These are phyloP conservation scores for Starmerella etchellsii DNA, from an alignment of 805 yeast genomes.

Conservation along the genomic window DNA sequence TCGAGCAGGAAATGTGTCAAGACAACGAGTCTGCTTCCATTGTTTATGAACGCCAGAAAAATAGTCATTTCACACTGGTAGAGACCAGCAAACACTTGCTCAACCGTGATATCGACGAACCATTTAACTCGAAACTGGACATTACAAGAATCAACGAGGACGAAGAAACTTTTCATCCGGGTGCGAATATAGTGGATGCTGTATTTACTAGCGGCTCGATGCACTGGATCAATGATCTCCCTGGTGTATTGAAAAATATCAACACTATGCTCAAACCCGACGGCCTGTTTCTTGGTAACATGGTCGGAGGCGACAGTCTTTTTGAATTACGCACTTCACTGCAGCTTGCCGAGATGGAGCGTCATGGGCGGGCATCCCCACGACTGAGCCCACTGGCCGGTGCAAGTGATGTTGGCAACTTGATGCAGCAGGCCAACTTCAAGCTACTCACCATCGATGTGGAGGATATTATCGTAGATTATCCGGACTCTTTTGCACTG, in stretches of 20 bases:
- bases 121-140: constrained; percentile 35
- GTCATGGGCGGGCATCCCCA: constrained; percentile 69
- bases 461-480: constrained; percentile 68
- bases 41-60: constrained; percentile 38
- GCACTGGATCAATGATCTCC: constrained; percentile 85
- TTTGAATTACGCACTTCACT: constrained; percentile 68
- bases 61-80: constrained; percentile 44
- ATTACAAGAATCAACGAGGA: constrained; percentile 46
- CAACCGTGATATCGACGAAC: constrained; percentile 36
- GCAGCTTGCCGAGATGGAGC: constrained; percentile 71
- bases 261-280: constrained; percentile 56
- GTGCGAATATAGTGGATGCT: constrained; percentile 45
- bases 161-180: constrained; percentile 39
- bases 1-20: constrained; percentile 33
- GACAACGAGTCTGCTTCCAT: constrained; percentile 36
- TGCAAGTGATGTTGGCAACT: constrained; percentile 58
- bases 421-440: constrained; percentile 64
- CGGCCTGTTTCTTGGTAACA: constrained; percentile 67
- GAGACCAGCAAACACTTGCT: constrained; percentile 49
- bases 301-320: constrained; percentile 77
- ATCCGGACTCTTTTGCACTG: constrained; percentile 56
- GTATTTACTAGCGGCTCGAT: constrained; percentile 59
- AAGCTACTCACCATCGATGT: constrained; percentile 71
- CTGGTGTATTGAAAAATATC: constrained; percentile 44
- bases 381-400: constrained; percentile 71